Base-by-base conservation (phyloP, 148 eudicot species). In the Rhododendron griersonianum region DNA sequence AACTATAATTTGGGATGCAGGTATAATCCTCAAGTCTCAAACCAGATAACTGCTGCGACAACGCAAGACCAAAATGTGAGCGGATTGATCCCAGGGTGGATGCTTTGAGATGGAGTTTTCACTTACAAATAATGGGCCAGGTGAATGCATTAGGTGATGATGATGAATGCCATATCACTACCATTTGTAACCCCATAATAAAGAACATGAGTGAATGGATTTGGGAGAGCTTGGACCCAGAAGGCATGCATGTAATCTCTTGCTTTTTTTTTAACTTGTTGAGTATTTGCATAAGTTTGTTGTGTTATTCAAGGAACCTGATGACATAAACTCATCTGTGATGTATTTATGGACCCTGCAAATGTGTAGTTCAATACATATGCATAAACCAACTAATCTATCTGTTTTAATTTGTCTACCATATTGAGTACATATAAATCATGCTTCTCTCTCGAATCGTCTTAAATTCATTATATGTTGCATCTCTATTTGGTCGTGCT, bases 21-120 rank as follows among this genome's bases (percentile, higher is more conserved):
- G 92, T 96, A 86, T 30, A 90, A 91, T 71, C 89, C 91, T 35
- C 95, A 85, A 79, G 88, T 87, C 81, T 87, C 99, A 30, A 93
- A 91, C 84, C 98, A 94, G 86, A 87, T 93, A 79, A 87, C 89
- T 18, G 87, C 91, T 59, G 88, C 92, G 11, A 89, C 84, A 28
- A 90, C 93, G 14, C 91, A 94, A 85, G 94, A 87, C n/a, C 96
- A 93, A 87, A 88, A 88, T 50, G 91, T 90, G 65, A 90, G 90
- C 65, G 96, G 95, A 30, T 84, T 93, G 57, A 83, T 96, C 80
- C 98, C 98, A 7, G 98, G 98, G 6, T 96, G 99, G 99, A 96
- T 95, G 98, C 98, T 94, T 77, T 95, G 89, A 94, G 84, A 77
- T 41, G 8, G 7, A 6, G 45, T 16, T 35, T 51, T 18, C 50